phyloP scores from a whole-genome alignment of 768 basidiomycete species.

The Austroboletus festivus region DNA sequence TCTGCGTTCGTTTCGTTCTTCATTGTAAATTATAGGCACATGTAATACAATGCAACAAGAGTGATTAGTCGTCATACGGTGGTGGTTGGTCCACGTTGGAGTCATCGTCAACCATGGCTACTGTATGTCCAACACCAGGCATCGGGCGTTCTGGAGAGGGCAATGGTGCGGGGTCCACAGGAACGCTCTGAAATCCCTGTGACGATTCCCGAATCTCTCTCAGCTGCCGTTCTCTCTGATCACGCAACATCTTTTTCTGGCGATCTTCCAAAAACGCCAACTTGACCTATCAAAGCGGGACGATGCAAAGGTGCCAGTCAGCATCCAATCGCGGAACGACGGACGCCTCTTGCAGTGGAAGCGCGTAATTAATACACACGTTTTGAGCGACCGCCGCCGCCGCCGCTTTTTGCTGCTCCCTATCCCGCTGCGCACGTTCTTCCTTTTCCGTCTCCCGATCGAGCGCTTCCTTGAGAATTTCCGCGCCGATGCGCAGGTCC shows the following conservation, averaged over 20 bases:
- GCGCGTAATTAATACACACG: constrained; percentile 33
- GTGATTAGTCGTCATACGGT: constrained; percentile 11
- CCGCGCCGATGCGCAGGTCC: constrained; percentile 61
- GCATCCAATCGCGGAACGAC: not conserved
- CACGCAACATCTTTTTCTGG: constrained; percentile 47
- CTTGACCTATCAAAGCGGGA: constrained; percentile 51
- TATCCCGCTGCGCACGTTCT: constrained; percentile 45
- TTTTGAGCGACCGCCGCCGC: constrained; percentile 52
- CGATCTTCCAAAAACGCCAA: constrained; percentile 79
- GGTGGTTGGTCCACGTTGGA: constrained; percentile 18
- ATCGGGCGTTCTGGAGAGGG: constrained; percentile 13
- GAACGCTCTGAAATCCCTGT: not conserved
- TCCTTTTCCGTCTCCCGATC: constrained; percentile 48
- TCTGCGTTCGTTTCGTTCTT: not conserved
- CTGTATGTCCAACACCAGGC: constrained; percentile 25
- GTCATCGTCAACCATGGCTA: constrained; percentile 9
- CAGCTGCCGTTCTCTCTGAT: constrained; percentile 57
- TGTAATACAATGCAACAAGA: constrained; percentile 7
- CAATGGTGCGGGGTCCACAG: not conserved
- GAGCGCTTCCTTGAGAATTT: constrained; percentile 62
- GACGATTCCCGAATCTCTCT: constrained; percentile 40
- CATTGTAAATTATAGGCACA: constrained; percentile 1
- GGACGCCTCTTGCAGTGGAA: too few species aligned
- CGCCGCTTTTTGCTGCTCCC: constrained; percentile 58
- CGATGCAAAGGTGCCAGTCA: not conserved